Base-by-base conservation (phyloP, 805 yeast species). In the Grigorovia transvaalensis region DNA sequence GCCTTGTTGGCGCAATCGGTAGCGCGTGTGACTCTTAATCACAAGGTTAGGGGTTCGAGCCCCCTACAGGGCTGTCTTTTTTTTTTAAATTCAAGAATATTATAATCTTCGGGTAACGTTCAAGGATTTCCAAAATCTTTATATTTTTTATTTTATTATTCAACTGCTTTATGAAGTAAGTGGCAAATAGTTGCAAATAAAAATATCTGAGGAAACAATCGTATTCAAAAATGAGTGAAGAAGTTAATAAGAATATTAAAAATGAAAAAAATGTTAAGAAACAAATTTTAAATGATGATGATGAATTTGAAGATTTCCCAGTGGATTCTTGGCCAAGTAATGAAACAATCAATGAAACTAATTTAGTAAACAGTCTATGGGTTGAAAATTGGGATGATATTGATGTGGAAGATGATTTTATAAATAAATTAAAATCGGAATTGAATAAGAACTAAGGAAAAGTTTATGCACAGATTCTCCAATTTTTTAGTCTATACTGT, bases 321-420 rank as follows among this genome's bases (percentile, higher is more conserved):
- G 88, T 81, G 51, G 96, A 89, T 71, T 82, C 84, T 59, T 89
- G 96, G 96, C 69, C 78, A n/a, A 76, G 74, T 41, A 67, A 75
- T 52, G 75, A 82, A 60, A 68, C 83, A 52, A 66, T 80, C 56
- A 75, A 76, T 54, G 64, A 76, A 41, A 71, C 60, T 6, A 54
- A 74, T 58, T 74, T 78, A 57, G 77, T 78, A 67, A 69, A 79
- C 59, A 76, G 80, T 55, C 78, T 90, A 50, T 90, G 98, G 97
- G 96, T 90, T 59, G 96, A 90, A 69, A 91, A 88, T 66, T 91
- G 99, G 99, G 97, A 86, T 59, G 95, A 91, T 66, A 96, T 89
- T 56, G 96, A 90, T 62, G 86, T 84, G 53, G 93, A 87, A 54
- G 97, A 90, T 62, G 88, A 88, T 57, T 93, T 91, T 70, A 81